Evolutionary conservation across 2,329 filamentous ascomycete species (phyloP).

Genomic region (Trichoderma sp.): DNA sequence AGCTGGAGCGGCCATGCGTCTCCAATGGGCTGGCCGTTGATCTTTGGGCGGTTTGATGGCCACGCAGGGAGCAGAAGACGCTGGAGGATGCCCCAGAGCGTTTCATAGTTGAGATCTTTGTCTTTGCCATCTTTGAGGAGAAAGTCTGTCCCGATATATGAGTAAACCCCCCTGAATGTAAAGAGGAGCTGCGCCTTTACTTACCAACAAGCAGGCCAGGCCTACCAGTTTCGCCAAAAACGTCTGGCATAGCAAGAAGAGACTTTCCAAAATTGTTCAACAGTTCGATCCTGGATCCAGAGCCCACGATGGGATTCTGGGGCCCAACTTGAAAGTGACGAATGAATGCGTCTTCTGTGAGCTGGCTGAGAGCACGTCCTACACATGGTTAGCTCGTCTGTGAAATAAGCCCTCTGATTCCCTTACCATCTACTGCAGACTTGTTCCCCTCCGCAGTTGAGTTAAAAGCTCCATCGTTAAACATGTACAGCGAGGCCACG

Average conservation of each 20-base stretch:
- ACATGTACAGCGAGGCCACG: constrained; percentile 56
- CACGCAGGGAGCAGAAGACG: constrained; percentile 52
- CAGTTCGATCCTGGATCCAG: constrained; percentile 48
- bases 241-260: constrained; percentile 41
- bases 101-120: constrained; percentile 43
- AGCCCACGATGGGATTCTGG: constrained; percentile 52
- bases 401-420: not conserved
- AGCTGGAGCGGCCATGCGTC: constrained; percentile 54
- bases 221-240: constrained; percentile 49
- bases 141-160: constrained; percentile 42
- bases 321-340: constrained; percentile 50
- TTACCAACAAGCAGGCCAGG: constrained; percentile 55
- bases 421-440: constrained; percentile 44
- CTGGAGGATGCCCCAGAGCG: constrained; percentile 51
- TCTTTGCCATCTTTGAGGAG: constrained; percentile 39
- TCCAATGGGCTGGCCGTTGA: constrained; percentile 50
- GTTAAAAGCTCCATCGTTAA: constrained; percentile 47
- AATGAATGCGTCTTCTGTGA: constrained; percentile 42
- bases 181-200: constrained; percentile 13
- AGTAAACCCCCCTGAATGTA: not conserved
- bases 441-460: constrained; percentile 30
- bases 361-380: constrained; percentile 39
- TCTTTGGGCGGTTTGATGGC: constrained; percentile 56
- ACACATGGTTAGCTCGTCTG: not conserved
- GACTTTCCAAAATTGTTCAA: constrained; percentile 49